Conservation (phyloP, 306 rosid genomes). For the Begonia peltatifolia region DNA sequence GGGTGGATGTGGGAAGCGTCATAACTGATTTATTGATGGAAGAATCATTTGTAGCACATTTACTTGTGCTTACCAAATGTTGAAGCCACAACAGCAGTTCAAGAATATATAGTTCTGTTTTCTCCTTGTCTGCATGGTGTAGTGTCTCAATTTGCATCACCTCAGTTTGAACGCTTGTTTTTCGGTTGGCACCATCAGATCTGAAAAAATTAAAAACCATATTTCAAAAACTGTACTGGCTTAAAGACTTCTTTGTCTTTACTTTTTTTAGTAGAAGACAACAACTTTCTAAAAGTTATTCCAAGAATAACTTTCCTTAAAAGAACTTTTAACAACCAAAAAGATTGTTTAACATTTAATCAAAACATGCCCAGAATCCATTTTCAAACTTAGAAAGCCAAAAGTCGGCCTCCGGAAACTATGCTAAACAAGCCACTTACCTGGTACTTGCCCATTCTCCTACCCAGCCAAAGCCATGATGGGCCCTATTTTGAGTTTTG, state of each 20-base stretch:
- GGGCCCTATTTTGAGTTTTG: constrained; percentile 43
- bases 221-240: background rate
- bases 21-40: constrained; percentile 21
- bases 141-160: constrained; percentile 62
- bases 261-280: background rate
- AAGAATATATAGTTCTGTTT: constrained; percentile 49
- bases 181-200: constrained; percentile 40
- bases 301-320: too few species aligned
- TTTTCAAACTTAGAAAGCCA: too few species aligned
- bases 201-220: constrained; percentile 23
- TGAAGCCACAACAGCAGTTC: constrained; percentile 74
- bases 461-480: constrained; percentile 95
- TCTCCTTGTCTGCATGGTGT: constrained; percentile 68
- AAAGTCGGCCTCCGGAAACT: too few species aligned
- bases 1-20: constrained; percentile 10
- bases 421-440: constrained; percentile 24
- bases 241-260: background rate
- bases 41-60: constrained; percentile 13
- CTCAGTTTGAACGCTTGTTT: constrained; percentile 26
- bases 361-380: too few species aligned
- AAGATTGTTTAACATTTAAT: too few species aligned
- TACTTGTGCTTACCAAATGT: constrained; percentile 40
- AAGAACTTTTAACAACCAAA: too few species aligned
- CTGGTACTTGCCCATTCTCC: constrained; percentile 88
- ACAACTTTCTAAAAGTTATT: too few species aligned